Base-by-base conservation (phyloP, 2,329 filamentous ascomycete species). In the Leptographium radiaticola region DNA sequence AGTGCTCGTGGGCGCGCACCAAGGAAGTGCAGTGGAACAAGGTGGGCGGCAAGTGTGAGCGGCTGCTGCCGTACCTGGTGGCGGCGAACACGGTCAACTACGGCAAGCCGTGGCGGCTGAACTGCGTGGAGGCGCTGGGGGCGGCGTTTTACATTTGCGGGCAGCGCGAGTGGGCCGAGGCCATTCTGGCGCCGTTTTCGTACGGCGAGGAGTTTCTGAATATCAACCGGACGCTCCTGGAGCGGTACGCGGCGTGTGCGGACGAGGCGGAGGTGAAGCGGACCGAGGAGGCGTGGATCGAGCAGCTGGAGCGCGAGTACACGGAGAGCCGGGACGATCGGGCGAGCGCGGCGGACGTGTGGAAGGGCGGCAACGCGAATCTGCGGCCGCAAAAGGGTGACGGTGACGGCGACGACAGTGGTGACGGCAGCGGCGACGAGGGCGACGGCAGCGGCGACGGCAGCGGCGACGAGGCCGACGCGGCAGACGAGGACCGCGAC, bases 71-170 rank as follows among this genome's bases (percentile, higher is more conserved):
- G 0, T 98, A 98, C 67, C 82, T 98, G 9, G 90, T 98, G 50
- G 93, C 93, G 7, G 93, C 93, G 49, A 98, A 98, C 67, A 86
- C 87, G 1, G 93, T 96, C 64, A 98, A 98, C 71, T 98, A 98
- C 70, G 93, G 93, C 57, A 87, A 88, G 64, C 93, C 93, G 6
- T 96, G 90, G 87, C 77, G 90, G 53, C 68, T 98, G 58, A 98
- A 98, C 68, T 98, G 93, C 63, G 93, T 89, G 34, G 93, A 98
- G 72, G 93, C 93, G 5, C 74, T 98, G 48, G 93, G 89, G 0
- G 91, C 93, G 4, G 88, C 87, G 25, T 98, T 95, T 65, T 87
- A 80, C 63, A 98, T 98, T 59, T 97, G 91, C 62, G 89, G 93
- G 6, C 88, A 93, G 63, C 67, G 79, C 8, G 91, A 96, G 51